Conservation (phyloP, 1,284 basidiomycete genomes). For the Pseudozyma sp. region DNA sequence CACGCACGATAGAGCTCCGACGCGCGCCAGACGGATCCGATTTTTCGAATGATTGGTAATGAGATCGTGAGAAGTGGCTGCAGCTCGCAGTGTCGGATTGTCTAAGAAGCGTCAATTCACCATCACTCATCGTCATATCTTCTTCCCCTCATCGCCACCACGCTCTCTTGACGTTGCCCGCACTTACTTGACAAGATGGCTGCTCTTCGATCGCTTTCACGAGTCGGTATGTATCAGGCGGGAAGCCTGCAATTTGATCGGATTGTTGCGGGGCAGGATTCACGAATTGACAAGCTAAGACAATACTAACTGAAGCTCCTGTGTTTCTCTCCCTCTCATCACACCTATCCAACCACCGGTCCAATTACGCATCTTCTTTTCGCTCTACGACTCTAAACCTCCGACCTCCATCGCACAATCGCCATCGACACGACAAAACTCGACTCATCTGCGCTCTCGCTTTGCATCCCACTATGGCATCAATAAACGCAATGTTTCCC, state of each 20-base stretch:
- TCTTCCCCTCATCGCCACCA: constrained; percentile 24
- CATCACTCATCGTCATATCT: neutral
- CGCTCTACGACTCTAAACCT: neutral
- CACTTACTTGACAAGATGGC: constrained; percentile 30
- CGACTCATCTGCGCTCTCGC: neutral
- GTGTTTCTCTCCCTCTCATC: neutral
- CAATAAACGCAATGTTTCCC: neutral
- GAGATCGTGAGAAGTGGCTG: constrained; percentile 27
- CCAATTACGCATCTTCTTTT: too few relatives aligned
- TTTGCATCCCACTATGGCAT: neutral
- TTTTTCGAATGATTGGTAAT: constrained; percentile 46
- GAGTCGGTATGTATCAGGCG: constrained; percentile 39
- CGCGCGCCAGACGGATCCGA: constrained; percentile 39
- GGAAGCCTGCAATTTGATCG: neutral
- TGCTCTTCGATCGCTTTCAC: constrained; percentile 44
- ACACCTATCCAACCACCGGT: neutral
- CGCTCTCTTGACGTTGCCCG: constrained; percentile 3
- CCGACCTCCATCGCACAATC: neutral
- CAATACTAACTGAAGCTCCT: too few relatives aligned
- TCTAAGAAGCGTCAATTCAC: neutral
- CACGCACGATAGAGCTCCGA: constrained; percentile 20
- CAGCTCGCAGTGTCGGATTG: constrained; percentile 4
- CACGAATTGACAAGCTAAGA: too few relatives aligned
- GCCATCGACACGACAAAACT: neutral
- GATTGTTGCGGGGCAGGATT: too few relatives aligned